Evolutionary conservation across 2,329 filamentous ascomycete genomes (phyloP).

Genomic region (Didymella pomorum): DNA sequence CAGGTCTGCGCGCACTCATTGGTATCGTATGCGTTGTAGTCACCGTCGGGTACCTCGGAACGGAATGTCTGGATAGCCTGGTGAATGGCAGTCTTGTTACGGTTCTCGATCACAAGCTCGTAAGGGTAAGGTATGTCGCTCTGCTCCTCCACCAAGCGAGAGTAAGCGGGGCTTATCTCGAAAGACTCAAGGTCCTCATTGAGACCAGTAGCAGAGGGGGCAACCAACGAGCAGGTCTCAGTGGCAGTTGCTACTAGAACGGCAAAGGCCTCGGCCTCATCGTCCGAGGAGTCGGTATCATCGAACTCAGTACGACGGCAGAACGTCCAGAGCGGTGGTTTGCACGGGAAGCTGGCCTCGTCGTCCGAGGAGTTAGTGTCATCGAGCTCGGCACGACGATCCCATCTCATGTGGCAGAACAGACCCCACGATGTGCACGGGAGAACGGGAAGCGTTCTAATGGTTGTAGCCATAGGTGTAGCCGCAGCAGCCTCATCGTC

Average conservation of each 20-base stretch:
- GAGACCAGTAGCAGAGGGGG: background rate
- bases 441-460: too few species aligned
- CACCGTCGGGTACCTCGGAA: background rate
- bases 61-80: background rate
- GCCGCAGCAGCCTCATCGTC: too few species aligned
- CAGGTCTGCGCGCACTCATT: background rate
- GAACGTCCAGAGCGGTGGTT: too few species aligned
- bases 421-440: too few species aligned
- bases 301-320: background rate
- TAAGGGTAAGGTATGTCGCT: background rate
- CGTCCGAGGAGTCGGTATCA: background rate
- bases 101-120: background rate
- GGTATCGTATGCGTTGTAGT: background rate
- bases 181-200: constrained; percentile 1
- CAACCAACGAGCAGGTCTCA: background rate
- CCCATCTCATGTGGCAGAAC: too few species aligned
- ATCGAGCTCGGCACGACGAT: too few species aligned
- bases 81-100: constrained; percentile 1
- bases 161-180: background rate
- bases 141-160: background rate
- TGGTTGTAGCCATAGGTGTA: too few species aligned
- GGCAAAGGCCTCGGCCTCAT: background rate
- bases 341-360: too few species aligned
- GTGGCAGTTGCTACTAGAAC: background rate
- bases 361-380: too few species aligned